A percentile compares a stretch with the other conserved stretches of the same genome.
phyloP scores from a whole-genome alignment of 345 rosid genomes.

The Arabidopsis arenosa region DNA sequence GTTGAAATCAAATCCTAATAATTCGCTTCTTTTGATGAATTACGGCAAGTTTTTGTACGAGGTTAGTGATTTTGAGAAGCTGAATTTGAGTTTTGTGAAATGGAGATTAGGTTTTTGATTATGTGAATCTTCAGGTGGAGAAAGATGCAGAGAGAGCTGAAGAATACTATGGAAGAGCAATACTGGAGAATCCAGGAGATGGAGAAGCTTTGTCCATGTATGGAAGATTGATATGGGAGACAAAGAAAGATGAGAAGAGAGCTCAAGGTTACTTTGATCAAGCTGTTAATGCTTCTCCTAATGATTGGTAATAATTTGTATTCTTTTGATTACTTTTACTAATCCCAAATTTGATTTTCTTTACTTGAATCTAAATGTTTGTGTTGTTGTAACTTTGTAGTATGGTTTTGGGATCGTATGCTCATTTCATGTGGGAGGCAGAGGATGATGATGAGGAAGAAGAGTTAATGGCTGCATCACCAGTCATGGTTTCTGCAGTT shows the following conservation, averaged over 20 bases:
- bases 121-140: conserved; percentile 46
- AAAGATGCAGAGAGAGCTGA: conserved; percentile 66
- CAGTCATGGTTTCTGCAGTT: conserved; percentile 51
- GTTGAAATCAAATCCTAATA: conserved; percentile 67
- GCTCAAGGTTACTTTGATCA: conserved; percentile 75
- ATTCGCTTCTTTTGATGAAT: conserved; percentile 72
- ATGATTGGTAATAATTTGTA: conserved; percentile 55
- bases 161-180: conserved; percentile 80
- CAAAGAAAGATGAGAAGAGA: conserved; percentile 57
- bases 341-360: neutral
- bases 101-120: neutral
- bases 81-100: neutral
- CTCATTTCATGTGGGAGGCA: conserved; percentile 88
- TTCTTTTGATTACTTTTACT: neutral
- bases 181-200: conserved; percentile 76
- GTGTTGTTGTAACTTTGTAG: conserved; percentile 45
- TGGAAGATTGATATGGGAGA: conserved; percentile 84
- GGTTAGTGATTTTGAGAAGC: conserved; percentile 47
- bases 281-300: conserved; percentile 70
- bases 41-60: conserved; percentile 77
- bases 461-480: conserved; percentile 13
- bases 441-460: conserved; percentile 58
- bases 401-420: conserved; percentile 81
- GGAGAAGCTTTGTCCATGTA: conserved; percentile 77
- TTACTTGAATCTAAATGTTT: neutral